Evolutionary conservation across 176 grass and related monocot genomes (phyloP), one percentile per base, ranked within the genome.

Genomic region (Cocos nucifera): DNA sequence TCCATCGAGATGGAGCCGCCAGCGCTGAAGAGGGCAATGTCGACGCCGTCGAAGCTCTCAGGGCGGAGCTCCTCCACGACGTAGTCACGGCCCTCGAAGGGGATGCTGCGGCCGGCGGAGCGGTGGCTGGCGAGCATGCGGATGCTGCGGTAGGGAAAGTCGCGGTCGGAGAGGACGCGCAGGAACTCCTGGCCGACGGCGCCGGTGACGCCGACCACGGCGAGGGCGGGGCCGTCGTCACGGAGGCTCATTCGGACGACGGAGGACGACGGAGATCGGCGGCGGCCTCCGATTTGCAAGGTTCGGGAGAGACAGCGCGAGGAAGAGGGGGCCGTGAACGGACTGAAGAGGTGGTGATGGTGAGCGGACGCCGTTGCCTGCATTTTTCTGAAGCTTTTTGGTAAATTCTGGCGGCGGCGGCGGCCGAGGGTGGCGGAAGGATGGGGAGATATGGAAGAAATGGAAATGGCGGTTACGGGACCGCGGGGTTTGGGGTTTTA

Each of bases 101-200:
- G 7, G 56, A 97, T 39, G 54, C 54, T 73, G 78, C 78, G 88
- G 19, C 93, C 87, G 0, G 93, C 87, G 19, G 93, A 98, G 44
- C 93, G 81, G 68, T 68, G 65, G 75, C 93, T 92, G 17, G 93
- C 87, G 56, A 92, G 87, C 17, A 98, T 77, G 69, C 72, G 77
- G 52, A 92, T 67, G 61, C 70, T 76, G 49, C 78, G 68, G 81
- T 98, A 92, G 60, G 87, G 93, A 81, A 98, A 98, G 66, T 88
- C 87, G 4, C 87, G 87, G 30, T 67, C 70, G 49, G 84, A 69
- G 24, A 98, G 75, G 35, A 98, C 93, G 20, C 88, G 57, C 7
- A 97, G 84, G 67, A 97, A 97, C 81, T 97, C 93, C 73, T 91
- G 87, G 5, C 93, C 87, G 0, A 97, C 93, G 0, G 87, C 93